These are phyloP conservation scores for Gastrolobium bilobum DNA, from an alignment of 306 rosid species.

Conservation along the genomic window DNA sequence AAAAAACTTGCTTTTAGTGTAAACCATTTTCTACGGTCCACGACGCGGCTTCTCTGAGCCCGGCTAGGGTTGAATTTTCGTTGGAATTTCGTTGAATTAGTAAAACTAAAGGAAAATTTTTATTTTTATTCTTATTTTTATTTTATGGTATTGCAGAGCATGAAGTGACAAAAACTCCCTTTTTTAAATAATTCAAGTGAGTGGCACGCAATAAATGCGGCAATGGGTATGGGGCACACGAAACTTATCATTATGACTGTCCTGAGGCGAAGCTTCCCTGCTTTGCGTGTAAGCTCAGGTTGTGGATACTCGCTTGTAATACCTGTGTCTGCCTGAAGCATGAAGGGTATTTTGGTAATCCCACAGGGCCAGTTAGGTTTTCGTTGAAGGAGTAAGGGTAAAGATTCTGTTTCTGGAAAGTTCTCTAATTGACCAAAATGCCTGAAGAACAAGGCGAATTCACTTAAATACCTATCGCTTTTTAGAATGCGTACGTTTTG, in stretches of 20 bases:
- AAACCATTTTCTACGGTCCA: slow-evolving; percentile 39
- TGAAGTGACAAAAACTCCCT: slow-evolving; percentile 60
- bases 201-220: slow-evolving; percentile 53
- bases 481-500: slow-evolving; percentile 44
- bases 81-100: neutral
- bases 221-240: slow-evolving; percentile 42
- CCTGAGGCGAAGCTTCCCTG: slow-evolving; percentile 53
- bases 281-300: slow-evolving; percentile 58
- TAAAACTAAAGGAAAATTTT: neutral
- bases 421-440: slow-evolving; percentile 57
- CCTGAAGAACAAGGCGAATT: slow-evolving; percentile 44
- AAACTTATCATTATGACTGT: slow-evolving; percentile 46
- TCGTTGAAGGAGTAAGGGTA: slow-evolving; percentile 22
- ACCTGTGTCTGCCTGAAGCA: neutral
- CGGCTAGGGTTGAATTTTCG: neutral
- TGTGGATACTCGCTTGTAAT: slow-evolving; percentile 35
- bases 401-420: slow-evolving; percentile 58
- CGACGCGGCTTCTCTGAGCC: neutral
- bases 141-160: neutral
- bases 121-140: neutral
- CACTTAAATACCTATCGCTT: slow-evolving; percentile 49
- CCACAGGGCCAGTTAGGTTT: accelerated
- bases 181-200: slow-evolving; percentile 38
- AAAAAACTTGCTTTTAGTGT: slow-evolving; percentile 13
- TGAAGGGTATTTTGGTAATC: slow-evolving; percentile 48